Percentiles rank a stretch among this genome's conserved stretches.
These are phyloP conservation scores for Dysphania ambrosioides DNA, from an alignment of 148 eudicot genomes.

Conservation along the genomic window DNA sequence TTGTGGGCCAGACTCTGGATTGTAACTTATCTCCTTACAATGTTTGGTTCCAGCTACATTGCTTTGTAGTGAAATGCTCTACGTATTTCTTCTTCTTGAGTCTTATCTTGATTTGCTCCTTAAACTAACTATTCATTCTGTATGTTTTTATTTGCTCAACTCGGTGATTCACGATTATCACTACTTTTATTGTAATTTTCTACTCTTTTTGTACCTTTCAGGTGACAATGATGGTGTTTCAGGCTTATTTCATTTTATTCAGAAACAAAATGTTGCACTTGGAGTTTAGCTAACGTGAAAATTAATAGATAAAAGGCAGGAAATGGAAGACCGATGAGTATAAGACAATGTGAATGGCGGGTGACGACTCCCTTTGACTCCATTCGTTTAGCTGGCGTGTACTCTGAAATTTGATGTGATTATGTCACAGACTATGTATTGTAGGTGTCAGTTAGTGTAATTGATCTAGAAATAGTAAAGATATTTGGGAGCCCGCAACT, in stretches of 20 bases:
- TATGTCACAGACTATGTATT: not conserved
- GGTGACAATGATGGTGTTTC: conserved; percentile 79
- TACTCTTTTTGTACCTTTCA: conserved; percentile 12
- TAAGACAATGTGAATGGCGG: conserved; percentile 82
- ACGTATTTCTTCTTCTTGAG: not conserved
- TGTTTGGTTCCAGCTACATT: not conserved
- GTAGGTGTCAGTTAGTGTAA: not conserved
- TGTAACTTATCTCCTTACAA: not conserved
- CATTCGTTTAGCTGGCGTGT: conserved; percentile 49
- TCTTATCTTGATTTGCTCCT: not conserved
- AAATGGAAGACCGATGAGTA: conserved; percentile 80
- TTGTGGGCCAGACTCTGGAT: not conserved
- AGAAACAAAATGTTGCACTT: conserved; percentile 52
- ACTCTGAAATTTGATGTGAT: conserved; percentile 45
- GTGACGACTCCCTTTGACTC: conserved; percentile 60
- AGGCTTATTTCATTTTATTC: conserved; percentile 57
- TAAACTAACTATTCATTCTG: not conserved
- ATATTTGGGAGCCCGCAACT: not conserved
- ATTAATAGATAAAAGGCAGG: conserved; percentile 78
- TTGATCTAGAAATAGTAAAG: not conserved
- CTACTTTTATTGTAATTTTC: not conserved
- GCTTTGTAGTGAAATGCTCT: not conserved
- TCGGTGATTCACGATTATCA: not conserved
- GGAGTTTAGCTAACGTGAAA: conserved; percentile 80
- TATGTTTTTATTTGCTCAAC: not conserved